Evolutionary conservation across 108 stramenopile species (phyloP).

Genomic region (Cylindrotheca closterium): DNA sequence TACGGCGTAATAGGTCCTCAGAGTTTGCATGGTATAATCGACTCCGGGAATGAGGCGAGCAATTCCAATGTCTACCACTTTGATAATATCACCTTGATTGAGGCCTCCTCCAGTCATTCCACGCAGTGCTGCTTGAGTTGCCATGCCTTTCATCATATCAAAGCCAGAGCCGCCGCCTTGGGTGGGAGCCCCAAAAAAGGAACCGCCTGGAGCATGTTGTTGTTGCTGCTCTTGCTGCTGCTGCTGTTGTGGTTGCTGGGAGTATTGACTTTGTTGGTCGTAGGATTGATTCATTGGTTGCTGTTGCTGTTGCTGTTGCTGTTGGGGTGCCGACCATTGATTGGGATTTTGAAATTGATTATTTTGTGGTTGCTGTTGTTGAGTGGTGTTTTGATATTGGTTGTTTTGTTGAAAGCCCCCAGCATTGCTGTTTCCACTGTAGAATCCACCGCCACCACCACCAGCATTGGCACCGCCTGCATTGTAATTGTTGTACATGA

Average conservation of each 20-base stretch:
- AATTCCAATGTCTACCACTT: not conserved
- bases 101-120: not conserved
- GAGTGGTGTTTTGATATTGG: not conserved
- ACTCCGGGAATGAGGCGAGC: conserved; percentile 78
- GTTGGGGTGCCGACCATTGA: not conserved
- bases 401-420: not conserved
- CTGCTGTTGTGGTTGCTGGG: not conserved
- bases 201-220: not conserved
- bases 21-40: conserved; percentile 59
- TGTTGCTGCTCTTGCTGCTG: not conserved
- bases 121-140: not conserved
- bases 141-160: not conserved
- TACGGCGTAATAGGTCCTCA: conserved; percentile 93
- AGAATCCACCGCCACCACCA: not conserved
- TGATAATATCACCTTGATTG: not conserved
- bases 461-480: not conserved
- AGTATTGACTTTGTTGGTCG: not conserved
- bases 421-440: too few species aligned
- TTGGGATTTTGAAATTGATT: not conserved
- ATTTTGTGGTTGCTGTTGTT: not conserved
- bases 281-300: not conserved
- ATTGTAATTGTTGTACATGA: not conserved
- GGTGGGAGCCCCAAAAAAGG: not conserved
- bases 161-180: not conserved
- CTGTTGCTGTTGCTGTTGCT: not conserved